Conservation (phyloP, 371 early-diverging fungal species). For the Neoconidiobolus thromboides region DNA sequence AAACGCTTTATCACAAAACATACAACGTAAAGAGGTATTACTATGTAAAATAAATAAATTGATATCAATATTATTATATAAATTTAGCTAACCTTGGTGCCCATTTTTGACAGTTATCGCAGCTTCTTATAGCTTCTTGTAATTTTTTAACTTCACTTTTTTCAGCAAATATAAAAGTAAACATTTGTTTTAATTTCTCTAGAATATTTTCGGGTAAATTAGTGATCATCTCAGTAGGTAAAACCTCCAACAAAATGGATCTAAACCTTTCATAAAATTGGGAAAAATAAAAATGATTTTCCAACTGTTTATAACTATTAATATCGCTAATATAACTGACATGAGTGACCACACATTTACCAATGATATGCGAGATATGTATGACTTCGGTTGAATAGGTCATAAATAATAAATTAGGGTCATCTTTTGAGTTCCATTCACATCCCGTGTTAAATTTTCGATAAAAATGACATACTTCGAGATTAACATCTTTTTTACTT, state of each 20-base stretch:
- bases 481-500: neutral
- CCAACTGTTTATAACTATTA: neutral
- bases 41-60: neutral
- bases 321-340: neutral
- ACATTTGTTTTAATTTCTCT: neutral
- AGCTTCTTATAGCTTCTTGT: neutral
- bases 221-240: neutral
- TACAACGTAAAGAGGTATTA: neutral
- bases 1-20: neutral
- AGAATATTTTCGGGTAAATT: neutral
- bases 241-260: neutral
- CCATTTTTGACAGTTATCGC: neutral
- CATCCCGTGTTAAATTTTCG: neutral
- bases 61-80: neutral
- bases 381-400: neutral
- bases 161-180: neutral
- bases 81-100: neutral
- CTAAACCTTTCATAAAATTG: neutral
- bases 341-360: neutral
- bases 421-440: neutral
- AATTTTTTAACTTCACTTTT: neutral
- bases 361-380: neutral
- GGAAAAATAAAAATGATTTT: neutral
- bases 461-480: conserved; percentile 1
- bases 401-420: neutral